Base-by-base conservation (phyloP, 1,284 basidiomycete species). In the Mrakiaceae sp. region DNA sequence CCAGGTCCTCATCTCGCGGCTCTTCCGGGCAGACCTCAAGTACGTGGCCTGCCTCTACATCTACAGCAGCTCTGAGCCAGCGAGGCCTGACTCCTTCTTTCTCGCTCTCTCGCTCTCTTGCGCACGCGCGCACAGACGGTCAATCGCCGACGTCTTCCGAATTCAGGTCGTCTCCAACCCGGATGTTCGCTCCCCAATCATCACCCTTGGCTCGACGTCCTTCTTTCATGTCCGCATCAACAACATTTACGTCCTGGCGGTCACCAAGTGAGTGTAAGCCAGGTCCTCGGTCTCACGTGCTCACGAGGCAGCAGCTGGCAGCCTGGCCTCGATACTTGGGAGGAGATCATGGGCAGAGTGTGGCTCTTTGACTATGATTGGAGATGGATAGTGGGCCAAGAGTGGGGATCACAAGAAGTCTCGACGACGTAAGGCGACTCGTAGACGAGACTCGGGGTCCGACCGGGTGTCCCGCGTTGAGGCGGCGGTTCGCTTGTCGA, bases 141-240 rank as follows among this genome's bases (percentile, higher is more conserved):
- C 92, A n/a, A 95, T 96, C 70, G 89, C 92, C 48, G 93, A 97
- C 74, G 92, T 97, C 50, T 97, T 97, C 77, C 85, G 93, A 68
- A 96, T 97, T 74, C 95, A 98, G 78, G 96, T 99, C 72, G 87
- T 98, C 67, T 95, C 94, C 39, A 97, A 95, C 77, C 90, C 90
- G 71, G 90, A 98, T 77, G 90, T 97, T 48, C 84, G 91, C 65
- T 94, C 93, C 49, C 96, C 96, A 16, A 97, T 99, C 73, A 90
- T 98, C 75, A 98, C 96, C 0, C 83, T 99, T 27, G 94, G 94
- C 48, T 95, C 91, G 40, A 97, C 94, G 0, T 93, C 90, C 70
- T 97, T 97, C 84, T 95, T 98, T 78, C 92, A 98, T 76, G 92
- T 98, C 66, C 82, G 92, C 66, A 82, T 94, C 68, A 93, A 95